phyloP scores from a whole-genome alignment of 164 flowering plant genomes.

The Stephania cephalantha region DNA sequence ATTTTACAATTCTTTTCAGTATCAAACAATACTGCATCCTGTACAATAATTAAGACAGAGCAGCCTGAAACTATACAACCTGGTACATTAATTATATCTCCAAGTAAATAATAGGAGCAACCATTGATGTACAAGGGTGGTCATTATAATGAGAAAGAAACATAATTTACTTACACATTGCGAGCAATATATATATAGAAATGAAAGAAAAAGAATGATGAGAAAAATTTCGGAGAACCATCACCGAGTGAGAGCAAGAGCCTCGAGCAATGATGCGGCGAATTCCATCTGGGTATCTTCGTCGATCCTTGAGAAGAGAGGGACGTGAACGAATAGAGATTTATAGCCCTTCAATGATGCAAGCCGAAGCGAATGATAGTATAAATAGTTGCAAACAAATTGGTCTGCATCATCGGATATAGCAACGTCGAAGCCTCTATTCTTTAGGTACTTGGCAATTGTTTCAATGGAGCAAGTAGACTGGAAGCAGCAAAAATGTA shows the following conservation, averaged over 20 bases:
- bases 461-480: constrained; percentile 35
- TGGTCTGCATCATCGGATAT: constrained; percentile 58
- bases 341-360: constrained; percentile 58
- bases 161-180: constrained; percentile 2
- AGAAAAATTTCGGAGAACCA: not conserved
- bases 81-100: not conserved
- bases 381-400: constrained; percentile 73
- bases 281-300: constrained; percentile 67
- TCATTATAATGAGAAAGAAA: not conserved
- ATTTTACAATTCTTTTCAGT: not conserved
- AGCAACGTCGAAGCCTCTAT: constrained; percentile 38
- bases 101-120: not conserved
- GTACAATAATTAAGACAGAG: not conserved
- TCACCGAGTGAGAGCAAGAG: constrained; percentile 38
- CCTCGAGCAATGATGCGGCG: constrained; percentile 41
- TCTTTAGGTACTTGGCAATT: constrained; percentile 31
- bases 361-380: constrained; percentile 63
- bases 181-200: too few relatives aligned
- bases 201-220: not conserved
- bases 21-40: constrained; percentile 3
- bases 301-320: constrained; percentile 49
- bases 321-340: constrained; percentile 65
- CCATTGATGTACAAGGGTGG: constrained; percentile 1
- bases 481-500: constrained; percentile 24
- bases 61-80: not conserved